Conservation (phyloP, 1,284 basidiomycete genomes). For the Pseudozyma tsukubaensis region DNA sequence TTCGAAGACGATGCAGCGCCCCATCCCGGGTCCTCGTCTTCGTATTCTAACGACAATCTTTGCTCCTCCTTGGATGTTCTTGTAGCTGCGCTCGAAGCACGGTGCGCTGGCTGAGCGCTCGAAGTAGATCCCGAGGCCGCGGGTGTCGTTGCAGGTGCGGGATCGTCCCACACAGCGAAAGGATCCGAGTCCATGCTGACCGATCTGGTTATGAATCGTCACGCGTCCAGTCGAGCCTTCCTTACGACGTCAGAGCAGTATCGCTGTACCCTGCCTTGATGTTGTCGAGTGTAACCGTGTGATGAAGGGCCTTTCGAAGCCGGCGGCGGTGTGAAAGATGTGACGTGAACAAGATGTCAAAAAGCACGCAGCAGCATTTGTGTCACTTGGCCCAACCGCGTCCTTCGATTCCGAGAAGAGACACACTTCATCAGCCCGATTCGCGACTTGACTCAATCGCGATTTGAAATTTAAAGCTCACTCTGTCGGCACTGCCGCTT, state of each 20-base stretch:
- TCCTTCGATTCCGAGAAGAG: constrained; percentile 25
- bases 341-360: no score
- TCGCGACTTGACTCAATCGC: constrained; percentile 6
- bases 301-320: no score
- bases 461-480: background rate
- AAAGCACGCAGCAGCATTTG: no score
- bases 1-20: constrained; percentile 22
- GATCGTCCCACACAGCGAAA: constrained; percentile 49
- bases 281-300: no score
- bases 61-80: background rate
- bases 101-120: background rate
- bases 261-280: no score
- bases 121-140: no score
- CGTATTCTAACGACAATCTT: constrained; percentile 22
- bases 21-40: constrained; percentile 49
- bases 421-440: background rate
- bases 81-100: background rate
- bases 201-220: no score
- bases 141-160: constrained; percentile 11
- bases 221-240: no score
- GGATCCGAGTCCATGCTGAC: constrained; percentile 41
- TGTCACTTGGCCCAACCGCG: constrained; percentile 33
- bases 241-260: no score
- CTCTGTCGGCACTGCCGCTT: background rate
- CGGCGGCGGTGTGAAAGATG: no score